phyloP scores from a whole-genome alignment of 2,329 filamentous ascomycete species.

The Lasiodiplodia citricola region DNA sequence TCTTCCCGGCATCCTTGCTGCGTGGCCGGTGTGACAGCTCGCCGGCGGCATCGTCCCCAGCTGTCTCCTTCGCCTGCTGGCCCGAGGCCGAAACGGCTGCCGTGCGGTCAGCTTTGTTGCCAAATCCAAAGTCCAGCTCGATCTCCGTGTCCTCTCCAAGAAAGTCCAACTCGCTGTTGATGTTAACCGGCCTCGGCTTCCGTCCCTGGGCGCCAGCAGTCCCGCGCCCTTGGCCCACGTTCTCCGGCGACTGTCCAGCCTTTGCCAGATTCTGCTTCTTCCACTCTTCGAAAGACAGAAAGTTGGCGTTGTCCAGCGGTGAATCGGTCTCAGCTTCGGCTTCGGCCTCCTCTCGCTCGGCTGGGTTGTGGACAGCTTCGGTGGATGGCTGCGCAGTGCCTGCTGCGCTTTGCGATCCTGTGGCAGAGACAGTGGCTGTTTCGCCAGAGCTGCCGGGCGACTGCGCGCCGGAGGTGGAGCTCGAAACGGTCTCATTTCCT shows the following conservation, averaged over 20 bases:
- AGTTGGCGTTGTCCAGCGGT: slow-evolving; percentile 75
- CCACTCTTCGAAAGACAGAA: slow-evolving; percentile 98
- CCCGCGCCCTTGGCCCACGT: slow-evolving; percentile 62
- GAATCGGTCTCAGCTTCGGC: slow-evolving; percentile 66
- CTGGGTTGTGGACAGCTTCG: slow-evolving; percentile 10
- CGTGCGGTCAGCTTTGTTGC: slow-evolving; percentile 25
- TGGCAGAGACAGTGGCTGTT: background rate
- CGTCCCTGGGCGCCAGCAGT: slow-evolving; percentile 56
- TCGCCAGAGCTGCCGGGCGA: background rate
- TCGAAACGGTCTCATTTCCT: slow-evolving; percentile 24
- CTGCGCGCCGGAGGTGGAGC: slow-evolving; percentile 26
- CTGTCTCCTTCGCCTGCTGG: slow-evolving; percentile 1
- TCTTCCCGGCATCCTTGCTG: slow-evolving; percentile 93
- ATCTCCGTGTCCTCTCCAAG: slow-evolving; percentile 91
- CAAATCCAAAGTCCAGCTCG: slow-evolving; percentile 71
- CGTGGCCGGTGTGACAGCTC: slow-evolving; percentile 52
- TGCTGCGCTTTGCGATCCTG: slow-evolving; percentile 12
- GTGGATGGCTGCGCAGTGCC: slow-evolving; percentile 17
- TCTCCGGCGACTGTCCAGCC: slow-evolving; percentile 77
- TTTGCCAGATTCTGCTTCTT: slow-evolving; percentile 90
- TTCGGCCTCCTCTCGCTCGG: slow-evolving; percentile 31
- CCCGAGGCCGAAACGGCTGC: slow-evolving; percentile 12
- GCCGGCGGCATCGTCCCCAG: slow-evolving; percentile 20
- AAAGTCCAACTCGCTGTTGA: slow-evolving; percentile 74
- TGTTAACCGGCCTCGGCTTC: slow-evolving; percentile 56